Percentiles rank a stretch among this genome's conserved stretches.
Evolutionary conservation across 768 basidiomycete genomes (phyloP).

Genomic region (Trametes gibbosa): DNA sequence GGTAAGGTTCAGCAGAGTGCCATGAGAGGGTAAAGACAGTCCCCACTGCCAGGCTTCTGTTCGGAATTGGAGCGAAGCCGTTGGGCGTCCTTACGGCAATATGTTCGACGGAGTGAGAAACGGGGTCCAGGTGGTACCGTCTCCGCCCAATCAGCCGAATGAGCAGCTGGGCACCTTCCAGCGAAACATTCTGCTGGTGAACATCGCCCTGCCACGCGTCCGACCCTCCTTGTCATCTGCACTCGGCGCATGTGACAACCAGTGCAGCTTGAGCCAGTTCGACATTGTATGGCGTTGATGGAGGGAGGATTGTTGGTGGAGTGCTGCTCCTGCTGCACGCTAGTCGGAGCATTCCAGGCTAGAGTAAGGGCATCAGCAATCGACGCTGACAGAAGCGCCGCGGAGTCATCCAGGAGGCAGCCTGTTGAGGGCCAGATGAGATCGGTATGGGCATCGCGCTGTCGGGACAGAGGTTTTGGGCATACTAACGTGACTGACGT

Average conservation of each 20-base stretch:
- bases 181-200: not conserved
- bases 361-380: constrained; percentile 1
- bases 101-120: constrained; percentile 10
- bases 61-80: constrained; percentile 13
- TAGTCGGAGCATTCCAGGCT: not conserved
- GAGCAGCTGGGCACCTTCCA: not conserved
- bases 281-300: constrained; percentile 9
- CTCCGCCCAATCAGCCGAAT: not conserved
- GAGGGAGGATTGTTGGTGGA: not conserved
- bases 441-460: constrained; percentile 10
- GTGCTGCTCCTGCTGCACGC: not conserved
- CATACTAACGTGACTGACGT: not conserved
- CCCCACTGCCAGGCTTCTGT: constrained; percentile 15
- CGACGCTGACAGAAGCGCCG: constrained; percentile 7
- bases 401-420: constrained; percentile 1
- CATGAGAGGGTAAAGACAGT: constrained; percentile 9
- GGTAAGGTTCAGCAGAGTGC: constrained; percentile 10
- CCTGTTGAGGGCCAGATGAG: not conserved
- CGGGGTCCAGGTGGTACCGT: constrained; percentile 8
- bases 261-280: constrained; percentile 6
- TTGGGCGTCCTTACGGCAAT: constrained; percentile 15
- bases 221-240: constrained; percentile 6
- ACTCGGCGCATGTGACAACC: constrained; percentile 13
- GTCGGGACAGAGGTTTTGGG: not conserved
- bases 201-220: constrained; percentile 10